Percentiles rank a stretch among this genome's conserved stretches.
Evolutionary conservation across 2,329 filamentous ascomycete genomes (phyloP).

Genomic region (Intubia oerlemansii): DNA sequence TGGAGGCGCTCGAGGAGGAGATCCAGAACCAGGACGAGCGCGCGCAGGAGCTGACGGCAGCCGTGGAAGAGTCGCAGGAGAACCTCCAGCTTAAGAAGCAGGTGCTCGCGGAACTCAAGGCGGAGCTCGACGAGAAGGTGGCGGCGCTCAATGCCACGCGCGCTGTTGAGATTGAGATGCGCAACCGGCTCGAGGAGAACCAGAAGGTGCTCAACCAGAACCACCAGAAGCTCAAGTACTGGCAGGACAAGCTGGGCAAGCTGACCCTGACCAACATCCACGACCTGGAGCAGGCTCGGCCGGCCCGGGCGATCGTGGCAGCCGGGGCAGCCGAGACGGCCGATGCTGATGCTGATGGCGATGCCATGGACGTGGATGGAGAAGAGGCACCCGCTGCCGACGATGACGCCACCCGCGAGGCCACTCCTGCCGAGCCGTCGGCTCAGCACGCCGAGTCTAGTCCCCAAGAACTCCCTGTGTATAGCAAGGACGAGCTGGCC

Average conservation of each 20-base stretch:
- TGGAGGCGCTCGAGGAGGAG: conserved; percentile 59
- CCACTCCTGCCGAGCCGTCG: conserved; percentile 6
- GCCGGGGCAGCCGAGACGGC: conserved; percentile 9
- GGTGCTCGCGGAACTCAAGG: conserved; percentile 59
- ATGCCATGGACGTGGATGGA: conserved; percentile 7
- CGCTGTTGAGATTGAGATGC: conserved; percentile 89
- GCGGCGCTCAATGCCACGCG: conserved; percentile 74
- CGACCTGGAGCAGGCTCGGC: conserved; percentile 28
- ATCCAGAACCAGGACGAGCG: conserved; percentile 56
- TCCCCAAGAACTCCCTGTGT: conserved; percentile 44
- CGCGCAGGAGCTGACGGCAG: conserved; percentile 48
- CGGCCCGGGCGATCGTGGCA: too few species aligned
- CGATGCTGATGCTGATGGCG: conserved; percentile 6
- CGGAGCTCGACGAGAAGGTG: conserved; percentile 69
- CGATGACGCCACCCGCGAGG: conserved; percentile 13
- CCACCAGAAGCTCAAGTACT: conserved; percentile 63
- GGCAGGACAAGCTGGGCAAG: conserved; percentile 77
- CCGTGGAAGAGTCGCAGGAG: conserved; percentile 66
- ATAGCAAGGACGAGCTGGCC: conserved; percentile 49
- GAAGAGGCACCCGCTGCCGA: conserved; percentile 14
- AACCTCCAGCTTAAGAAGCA: conserved; percentile 59
- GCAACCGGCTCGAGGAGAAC: conserved; percentile 91
- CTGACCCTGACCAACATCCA: conserved; percentile 63
- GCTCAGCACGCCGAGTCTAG: conserved; percentile 15
- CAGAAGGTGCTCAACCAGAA: conserved; percentile 77